Evolutionary conservation across 495 filamentous ascomycete species (phyloP), one percentile per base, ranked within the genome.

Genomic region (Poronia punctata): DNA sequence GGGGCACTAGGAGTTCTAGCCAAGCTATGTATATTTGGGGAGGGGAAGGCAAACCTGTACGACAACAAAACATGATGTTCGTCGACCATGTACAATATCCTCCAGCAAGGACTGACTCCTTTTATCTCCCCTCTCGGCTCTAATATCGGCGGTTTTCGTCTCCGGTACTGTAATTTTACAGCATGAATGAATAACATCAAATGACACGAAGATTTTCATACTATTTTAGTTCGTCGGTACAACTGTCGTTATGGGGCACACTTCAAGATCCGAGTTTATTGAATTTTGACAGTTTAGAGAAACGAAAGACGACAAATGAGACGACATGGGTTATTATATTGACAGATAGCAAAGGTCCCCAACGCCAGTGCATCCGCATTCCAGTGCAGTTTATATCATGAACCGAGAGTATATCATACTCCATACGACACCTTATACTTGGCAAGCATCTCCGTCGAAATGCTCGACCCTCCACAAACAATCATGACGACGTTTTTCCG

Each of bases 401-500:
- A n/a, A n/a, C n/a, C n/a, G n/a, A n/a, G n/a, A n/a, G n/a, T n/a
- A n/a, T n/a, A n/a, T 30, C 27, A 45, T 12, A 56, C 46, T 25
- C 57, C 71, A 57, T 71, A 86, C 42, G 61, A 65, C 64, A 72
- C 60, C 53, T 69, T 68, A 62, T 83, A 97, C 35, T 61, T 61
- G 30, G 62, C 65, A 50, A 94, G 59, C 54, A 79, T 75, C 14
- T 83, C 77, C 18, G 83, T 60, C 3, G 77, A 82, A 31, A 88
- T 75, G 60, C 84, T 84, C 30, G 73, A 80, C 7, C 90, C 90
- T 0, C 90, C 90, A 57, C 90, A 97, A 16, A 95, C 76, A 17
- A 95, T 68, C 38, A 97, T 68, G 4, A 96, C 87, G 19, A 97
- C 75, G 45, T 84, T 84, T 48, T 74, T 82, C 32, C 72, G 62